Percentiles rank a stretch among this genome's conserved stretches.
Evolutionary conservation across 495 filamentous ascomycete species (phyloP).

Genomic region (Physcia stellaris): DNA sequence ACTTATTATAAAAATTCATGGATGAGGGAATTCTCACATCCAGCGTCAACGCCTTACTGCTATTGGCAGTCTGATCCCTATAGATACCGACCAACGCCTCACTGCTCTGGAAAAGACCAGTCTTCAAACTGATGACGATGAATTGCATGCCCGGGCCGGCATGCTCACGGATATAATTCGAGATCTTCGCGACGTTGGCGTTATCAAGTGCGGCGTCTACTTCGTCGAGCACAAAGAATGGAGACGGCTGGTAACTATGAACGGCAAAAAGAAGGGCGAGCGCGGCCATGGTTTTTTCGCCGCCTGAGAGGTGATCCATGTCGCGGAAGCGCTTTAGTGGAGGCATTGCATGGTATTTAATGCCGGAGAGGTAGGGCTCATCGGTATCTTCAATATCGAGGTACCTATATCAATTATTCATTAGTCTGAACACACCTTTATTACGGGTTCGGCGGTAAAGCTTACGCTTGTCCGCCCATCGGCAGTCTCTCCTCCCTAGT

Average conservation of each 20-base stretch:
- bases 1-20: too few species aligned
- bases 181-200: conserved; percentile 89
- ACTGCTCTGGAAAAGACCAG: conserved; percentile 82
- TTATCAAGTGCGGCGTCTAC: conserved; percentile 96
- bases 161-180: conserved; percentile 86
- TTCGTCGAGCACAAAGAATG: conserved; percentile 98
- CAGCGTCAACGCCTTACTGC: conserved; percentile 73
- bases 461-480: conserved; percentile 73
- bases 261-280: conserved; percentile 91
- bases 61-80: conserved; percentile 85
- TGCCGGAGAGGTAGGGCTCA: conserved; percentile 80
- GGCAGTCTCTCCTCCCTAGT: conserved; percentile 75
- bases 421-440: too few species aligned
- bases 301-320: conserved; percentile 96
- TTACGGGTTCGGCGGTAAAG: too few species aligned
- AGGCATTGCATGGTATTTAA: conserved; percentile 98
- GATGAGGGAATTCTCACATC: conserved; percentile 56
- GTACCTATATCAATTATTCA: conserved; percentile 32
- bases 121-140: conserved; percentile 92
- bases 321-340: conserved; percentile 96
- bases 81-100: conserved; percentile 92
- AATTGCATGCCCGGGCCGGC: conserved; percentile 97
- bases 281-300: conserved; percentile 98
- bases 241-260: conserved; percentile 83
- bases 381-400: conserved; percentile 87